Percentiles rank a stretch among this genome's conserved stretches.
phyloP scores from a whole-genome alignment of 805 yeast species.

The Candida michaelii region DNA sequence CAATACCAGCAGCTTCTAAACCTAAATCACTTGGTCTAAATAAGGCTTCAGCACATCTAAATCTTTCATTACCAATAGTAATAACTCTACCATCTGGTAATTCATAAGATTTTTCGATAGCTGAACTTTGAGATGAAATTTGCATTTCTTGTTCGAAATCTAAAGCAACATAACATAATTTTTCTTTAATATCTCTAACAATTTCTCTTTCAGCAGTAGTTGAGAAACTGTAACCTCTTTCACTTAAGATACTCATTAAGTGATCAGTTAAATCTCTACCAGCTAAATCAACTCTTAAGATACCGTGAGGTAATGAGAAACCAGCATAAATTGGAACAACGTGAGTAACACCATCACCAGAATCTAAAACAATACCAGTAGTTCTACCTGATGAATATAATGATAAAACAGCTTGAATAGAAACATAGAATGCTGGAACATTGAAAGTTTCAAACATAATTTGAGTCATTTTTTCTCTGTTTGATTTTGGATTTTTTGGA shows the following conservation, averaged over 20 bases:
- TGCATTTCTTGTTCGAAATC: slow-evolving; percentile 99
- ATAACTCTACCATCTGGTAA: slow-evolving; percentile 99
- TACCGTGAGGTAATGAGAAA: slow-evolving; percentile 98
- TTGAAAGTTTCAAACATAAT: slow-evolving; percentile 98
- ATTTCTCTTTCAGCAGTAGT: slow-evolving; percentile 99
- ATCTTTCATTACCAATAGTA: slow-evolving; percentile 99
- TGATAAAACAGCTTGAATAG: slow-evolving; percentile 97
- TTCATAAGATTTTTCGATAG: slow-evolving; percentile 98
- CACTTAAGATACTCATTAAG: slow-evolving; percentile 96
- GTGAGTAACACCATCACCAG: slow-evolving; percentile 99
- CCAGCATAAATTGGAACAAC: slow-evolving; percentile 99
- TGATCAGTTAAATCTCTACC: slow-evolving; percentile 99
- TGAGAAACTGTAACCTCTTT: slow-evolving; percentile 98
- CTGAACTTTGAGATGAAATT: slow-evolving; percentile 97
- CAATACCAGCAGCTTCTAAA: slow-evolving; percentile 97
- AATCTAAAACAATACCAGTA: slow-evolving; percentile 98
- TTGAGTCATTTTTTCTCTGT: slow-evolving; percentile 99
- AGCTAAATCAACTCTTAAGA: slow-evolving; percentile 97
- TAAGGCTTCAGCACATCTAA: slow-evolving; percentile 99
- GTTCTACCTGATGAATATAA: slow-evolving; percentile 99
- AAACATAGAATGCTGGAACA: slow-evolving; percentile 98
- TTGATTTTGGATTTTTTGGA: slow-evolving; percentile 98
- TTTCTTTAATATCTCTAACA: slow-evolving; percentile 92
- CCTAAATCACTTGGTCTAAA: slow-evolving; percentile 95
- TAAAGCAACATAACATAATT: slow-evolving; percentile 97